Evolutionary conservation across 2,329 filamentous ascomycete genomes (phyloP), one percentile per base, ranked within the genome.

Genomic region (Penicillium sp.): DNA sequence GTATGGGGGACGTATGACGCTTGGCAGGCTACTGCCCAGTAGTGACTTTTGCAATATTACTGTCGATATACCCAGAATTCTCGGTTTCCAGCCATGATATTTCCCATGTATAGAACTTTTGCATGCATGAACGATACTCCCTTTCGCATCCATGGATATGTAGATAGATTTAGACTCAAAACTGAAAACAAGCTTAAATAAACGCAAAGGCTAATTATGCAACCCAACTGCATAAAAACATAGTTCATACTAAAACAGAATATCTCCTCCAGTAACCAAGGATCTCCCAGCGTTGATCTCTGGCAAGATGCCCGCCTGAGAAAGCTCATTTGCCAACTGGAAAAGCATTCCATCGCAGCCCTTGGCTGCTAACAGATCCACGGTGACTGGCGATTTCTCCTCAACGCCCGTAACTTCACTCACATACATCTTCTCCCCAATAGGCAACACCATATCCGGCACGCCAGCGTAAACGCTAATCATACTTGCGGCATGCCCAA

Each of bases 1-100:
- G 65, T 73, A 58, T 76, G 75, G 67, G 74, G 73, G 12, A 66
- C 80, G 55, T 69, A 67, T 58, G 74, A 76, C 62, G 57, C 72
- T 12, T 82, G 79, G 79, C 72, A 66, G 56, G 70, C 68, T 14
- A 77, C 74, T 38, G 70, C 66, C 38, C 26, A n/a, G 21, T 24
- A 38, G 33, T 46, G 21, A 52, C 46, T 47, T 24, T 38, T 46
- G 14, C 24, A 33, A 42, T 33, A 28, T 26, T 23, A 3, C 12
- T 42, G 26, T 43, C 18, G 23, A 45, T 45, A 52, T 42, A 42
- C 18, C n/a, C 45, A 14, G 21, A 26, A 28, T 30, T 30, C 14
- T 12, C 5, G 12, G 3, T 47, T 30, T 26, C 16, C 16, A 47
- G 18, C 20, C 23, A 47, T 18, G 18, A 18, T 6, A 24, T 26